Conservation (phyloP, 352 stramenopile genomes). For the Globisporangium heterothallicum region DNA sequence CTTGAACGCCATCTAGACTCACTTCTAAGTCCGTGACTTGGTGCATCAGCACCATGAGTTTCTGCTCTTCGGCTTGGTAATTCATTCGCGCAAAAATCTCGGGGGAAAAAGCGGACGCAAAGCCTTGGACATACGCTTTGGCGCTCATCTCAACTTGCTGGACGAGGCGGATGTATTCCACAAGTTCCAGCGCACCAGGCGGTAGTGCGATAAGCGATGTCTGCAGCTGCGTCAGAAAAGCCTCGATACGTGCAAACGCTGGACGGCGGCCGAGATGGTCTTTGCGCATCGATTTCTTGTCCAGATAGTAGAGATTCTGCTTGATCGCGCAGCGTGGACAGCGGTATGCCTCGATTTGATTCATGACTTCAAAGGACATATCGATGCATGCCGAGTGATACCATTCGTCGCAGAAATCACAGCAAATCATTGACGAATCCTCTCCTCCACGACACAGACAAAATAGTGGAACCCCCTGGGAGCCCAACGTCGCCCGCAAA, state of each 20-base stretch:
- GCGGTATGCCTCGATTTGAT: slow-evolving; percentile 63
- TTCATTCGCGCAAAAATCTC: slow-evolving; percentile 37
- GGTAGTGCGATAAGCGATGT: slow-evolving; percentile 46
- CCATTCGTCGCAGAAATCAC: slow-evolving; percentile 85
- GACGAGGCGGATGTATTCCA: slow-evolving; percentile 34
- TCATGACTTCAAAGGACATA: slow-evolving; percentile 46
- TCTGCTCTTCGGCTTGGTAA: slow-evolving; percentile 31
- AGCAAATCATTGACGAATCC: slow-evolving; percentile 80
- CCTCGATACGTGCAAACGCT: slow-evolving; percentile 40
- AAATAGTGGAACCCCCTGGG: slow-evolving; percentile 37
- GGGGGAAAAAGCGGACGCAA: slow-evolving; percentile 48
- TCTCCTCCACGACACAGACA: slow-evolving; percentile 68
- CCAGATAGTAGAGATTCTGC: slow-evolving; percentile 67
- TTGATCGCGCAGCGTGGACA: slow-evolving; percentile 60
- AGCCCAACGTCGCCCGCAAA: slow-evolving; percentile 13
- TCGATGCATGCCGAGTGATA: slow-evolving; percentile 74
- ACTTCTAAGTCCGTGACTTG: slow-evolving; percentile 59
- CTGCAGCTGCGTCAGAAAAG: slow-evolving; percentile 50
- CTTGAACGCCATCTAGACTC: slow-evolving; percentile 40
- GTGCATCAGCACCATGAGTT: slow-evolving; percentile 41
- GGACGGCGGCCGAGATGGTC: slow-evolving; percentile 46
- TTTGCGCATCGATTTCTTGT: slow-evolving; percentile 44
- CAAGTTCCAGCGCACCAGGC: slow-evolving; percentile 40
- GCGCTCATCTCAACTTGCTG: slow-evolving; percentile 18
- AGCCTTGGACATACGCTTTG: slow-evolving; percentile 29